A percentile compares a stretch with the other conserved stretches of the same genome.
Conservation (phyloP, 2,329 filamentous ascomycete species). For the Sporothrix brasiliensis region DNA sequence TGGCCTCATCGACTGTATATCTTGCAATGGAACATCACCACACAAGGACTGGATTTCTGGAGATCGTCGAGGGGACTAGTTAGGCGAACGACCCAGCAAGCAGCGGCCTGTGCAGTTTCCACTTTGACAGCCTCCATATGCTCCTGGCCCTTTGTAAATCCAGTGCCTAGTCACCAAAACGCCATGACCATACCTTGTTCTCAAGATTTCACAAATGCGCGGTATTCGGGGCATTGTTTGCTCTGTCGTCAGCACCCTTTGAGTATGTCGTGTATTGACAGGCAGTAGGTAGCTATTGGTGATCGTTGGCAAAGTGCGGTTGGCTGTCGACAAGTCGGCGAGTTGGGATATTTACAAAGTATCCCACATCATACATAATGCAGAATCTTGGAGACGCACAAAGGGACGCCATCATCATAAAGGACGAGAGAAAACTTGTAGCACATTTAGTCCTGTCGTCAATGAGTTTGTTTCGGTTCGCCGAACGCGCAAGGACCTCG, state of each 20-base stretch:
- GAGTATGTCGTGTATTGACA: neutral
- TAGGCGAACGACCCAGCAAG: neutral
- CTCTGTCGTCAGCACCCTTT: neutral
- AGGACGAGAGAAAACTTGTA: neutral
- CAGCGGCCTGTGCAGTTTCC: neutral
- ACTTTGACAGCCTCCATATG: no score
- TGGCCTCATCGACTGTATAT: neutral
- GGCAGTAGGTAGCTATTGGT: no score
- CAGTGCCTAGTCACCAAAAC: no score
- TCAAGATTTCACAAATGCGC: no score
- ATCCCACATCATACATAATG: neutral
- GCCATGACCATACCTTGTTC: no score
- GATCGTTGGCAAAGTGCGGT: neutral
- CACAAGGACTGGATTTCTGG: neutral
- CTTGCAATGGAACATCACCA: neutral
- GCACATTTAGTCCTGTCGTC: neutral
- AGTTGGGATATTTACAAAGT: neutral
- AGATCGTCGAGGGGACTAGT: neutral
- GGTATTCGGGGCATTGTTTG: no score
- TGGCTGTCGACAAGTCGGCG: no score
- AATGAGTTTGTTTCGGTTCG: no score
- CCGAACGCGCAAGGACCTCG: no score
- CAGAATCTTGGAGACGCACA: neutral
- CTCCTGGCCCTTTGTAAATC: no score
- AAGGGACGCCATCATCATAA: neutral